Conservation (phyloP, 2,329 filamentous ascomycete genomes). For the Paecilomyces formosus region DNA sequence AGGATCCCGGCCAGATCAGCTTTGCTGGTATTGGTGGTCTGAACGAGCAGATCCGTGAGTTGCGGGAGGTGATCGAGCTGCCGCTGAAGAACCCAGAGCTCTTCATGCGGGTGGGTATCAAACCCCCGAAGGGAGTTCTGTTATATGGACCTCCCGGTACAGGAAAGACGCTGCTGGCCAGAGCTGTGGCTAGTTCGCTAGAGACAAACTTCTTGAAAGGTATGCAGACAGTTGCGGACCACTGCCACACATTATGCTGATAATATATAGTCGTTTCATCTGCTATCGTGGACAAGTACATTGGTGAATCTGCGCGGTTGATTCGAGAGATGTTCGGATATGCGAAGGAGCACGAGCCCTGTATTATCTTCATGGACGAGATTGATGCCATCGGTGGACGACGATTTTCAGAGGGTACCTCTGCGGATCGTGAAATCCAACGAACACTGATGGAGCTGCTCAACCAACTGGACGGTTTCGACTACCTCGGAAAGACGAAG, state of each 20-base stretch:
- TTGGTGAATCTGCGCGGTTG: conserved; percentile 91
- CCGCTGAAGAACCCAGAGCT: conserved; percentile 98
- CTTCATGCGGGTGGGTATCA: conserved; percentile 94
- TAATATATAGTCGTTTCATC: conserved; percentile 75
- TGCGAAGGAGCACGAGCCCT: conserved; percentile 97
- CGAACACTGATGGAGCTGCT: conserved; percentile 97
- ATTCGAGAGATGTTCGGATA: conserved; percentile 99
- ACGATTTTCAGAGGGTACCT: conserved; percentile 94
- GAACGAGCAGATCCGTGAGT: conserved; percentile 96
- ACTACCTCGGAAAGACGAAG: conserved; percentile 98
- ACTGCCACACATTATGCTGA: conserved; percentile 5
- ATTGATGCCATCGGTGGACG: conserved; percentile 97
- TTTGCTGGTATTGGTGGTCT: conserved; percentile 96
- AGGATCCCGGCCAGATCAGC: conserved; percentile 95
- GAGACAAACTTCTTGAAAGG: conserved; percentile 99
- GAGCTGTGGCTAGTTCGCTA: conserved; percentile 90
- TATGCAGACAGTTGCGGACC: conserved; percentile 33
- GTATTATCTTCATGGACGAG: conserved; percentile 99
- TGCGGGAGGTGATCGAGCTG: conserved; percentile 95
- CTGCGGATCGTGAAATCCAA: conserved; percentile 95
- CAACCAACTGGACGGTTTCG: conserved; percentile 97
- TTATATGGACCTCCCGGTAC: conserved; percentile 95
- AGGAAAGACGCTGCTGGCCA: conserved; percentile 88
- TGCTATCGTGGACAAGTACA: conserved; percentile 99
- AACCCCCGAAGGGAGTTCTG: conserved; percentile 94